Conservation (phyloP, 148 eudicot species). For the Persicaria maculosa region DNA sequence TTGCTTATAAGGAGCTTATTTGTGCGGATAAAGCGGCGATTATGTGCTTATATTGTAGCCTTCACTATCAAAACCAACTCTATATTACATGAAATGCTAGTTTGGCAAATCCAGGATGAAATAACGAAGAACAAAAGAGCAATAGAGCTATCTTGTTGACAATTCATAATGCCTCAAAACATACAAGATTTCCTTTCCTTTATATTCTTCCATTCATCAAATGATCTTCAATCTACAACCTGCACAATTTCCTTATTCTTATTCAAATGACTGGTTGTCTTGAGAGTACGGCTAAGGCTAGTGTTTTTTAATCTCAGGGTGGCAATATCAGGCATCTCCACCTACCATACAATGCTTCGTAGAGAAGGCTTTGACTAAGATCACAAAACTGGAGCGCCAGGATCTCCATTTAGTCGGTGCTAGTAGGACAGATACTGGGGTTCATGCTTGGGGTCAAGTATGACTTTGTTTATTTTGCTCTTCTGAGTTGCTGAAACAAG, state of each 20-base stretch:
- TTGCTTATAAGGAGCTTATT: neutral
- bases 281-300: neutral
- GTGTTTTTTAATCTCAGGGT: conserved; percentile 36
- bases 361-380: conserved; percentile 60
- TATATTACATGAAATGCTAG: neutral
- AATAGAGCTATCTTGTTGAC: neutral
- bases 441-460: conserved; percentile 98
- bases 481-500: neutral
- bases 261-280: neutral
- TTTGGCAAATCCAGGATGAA: neutral
- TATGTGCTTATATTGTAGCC: neutral
- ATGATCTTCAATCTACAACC: neutral
- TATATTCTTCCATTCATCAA: neutral
- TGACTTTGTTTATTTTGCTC: conserved; percentile 4
- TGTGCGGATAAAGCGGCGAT: neutral
- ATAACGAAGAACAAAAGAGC: conserved; percentile 1
- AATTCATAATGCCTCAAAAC: neutral
- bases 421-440: conserved; percentile 92
- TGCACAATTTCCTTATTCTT: neutral
- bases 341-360: conserved; percentile 75
- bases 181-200: neutral
- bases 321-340: conserved; percentile 84
- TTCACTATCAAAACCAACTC: too few species aligned
- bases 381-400: conserved; percentile 58
- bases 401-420: conserved; percentile 73